Conservation (phyloP, 1,284 basidiomycete species). For the Tausonia pullulans region DNA sequence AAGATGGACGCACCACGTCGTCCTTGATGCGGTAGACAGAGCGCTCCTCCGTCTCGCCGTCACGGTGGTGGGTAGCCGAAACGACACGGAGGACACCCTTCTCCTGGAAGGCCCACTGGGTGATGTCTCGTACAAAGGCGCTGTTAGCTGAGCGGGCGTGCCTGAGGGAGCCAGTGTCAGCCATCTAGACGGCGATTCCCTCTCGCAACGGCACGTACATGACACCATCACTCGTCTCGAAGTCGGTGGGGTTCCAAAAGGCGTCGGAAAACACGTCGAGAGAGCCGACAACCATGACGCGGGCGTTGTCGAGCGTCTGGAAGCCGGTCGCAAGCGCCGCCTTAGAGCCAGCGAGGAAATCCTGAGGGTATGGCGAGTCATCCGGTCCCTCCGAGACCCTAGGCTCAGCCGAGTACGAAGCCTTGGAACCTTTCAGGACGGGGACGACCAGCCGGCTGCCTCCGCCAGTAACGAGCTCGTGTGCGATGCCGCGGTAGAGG, state of each 20-base stretch:
- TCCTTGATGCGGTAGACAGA: constrained; percentile 76
- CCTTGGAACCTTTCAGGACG: constrained; percentile 58
- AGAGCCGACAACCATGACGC: constrained; percentile 72
- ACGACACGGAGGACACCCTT: constrained; percentile 68
- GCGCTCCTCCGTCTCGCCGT: constrained; percentile 43
- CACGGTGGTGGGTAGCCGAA: constrained; percentile 57
- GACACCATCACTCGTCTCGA: background rate
- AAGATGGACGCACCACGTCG: constrained; percentile 46
- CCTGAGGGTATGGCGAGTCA: constrained; percentile 14
- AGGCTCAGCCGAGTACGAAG: constrained; percentile 46
- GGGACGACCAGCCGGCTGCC: constrained; percentile 69
- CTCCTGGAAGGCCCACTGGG: constrained; percentile 87
- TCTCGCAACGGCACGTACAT: too few relatives aligned
- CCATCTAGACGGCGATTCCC: background rate
- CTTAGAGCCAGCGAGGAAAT: constrained; percentile 56
- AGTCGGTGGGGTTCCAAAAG: constrained; percentile 25
- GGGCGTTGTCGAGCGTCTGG: constrained; percentile 67
- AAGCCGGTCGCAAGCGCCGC: constrained; percentile 74
- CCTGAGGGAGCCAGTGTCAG: background rate
- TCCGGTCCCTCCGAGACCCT: constrained; percentile 46
- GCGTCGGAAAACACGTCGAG: constrained; percentile 57
- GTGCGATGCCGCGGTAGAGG: constrained; percentile 59
- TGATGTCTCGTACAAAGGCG: constrained; percentile 60
- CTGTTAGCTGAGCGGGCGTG: constrained; percentile 54
- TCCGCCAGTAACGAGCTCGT: constrained; percentile 48